Base-by-base conservation (phyloP, 2,329 filamentous ascomycete species). In the Diaporthe helianthi region DNA sequence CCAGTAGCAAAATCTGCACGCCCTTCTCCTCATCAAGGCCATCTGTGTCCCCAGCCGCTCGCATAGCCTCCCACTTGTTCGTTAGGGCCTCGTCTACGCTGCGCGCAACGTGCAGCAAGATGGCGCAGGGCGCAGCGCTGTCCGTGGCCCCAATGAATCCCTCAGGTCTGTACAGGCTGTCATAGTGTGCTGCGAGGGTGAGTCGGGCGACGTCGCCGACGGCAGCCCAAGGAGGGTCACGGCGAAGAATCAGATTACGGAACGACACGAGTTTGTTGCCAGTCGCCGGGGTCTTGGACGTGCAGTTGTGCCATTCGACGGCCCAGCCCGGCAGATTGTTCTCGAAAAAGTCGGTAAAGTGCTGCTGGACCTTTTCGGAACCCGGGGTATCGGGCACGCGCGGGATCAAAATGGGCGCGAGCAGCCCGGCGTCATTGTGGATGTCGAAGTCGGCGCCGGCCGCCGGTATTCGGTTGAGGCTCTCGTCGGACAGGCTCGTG, bases 121-220 rank as follows among this genome's bases (percentile, higher is more conserved):
- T 93, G 0, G 93, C 93, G 78, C 93, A 96, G 22, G 93, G 93
- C 12, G 89, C 93, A 0, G 93, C 93, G 73, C 91, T 93, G 77
- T 97, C 93, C 17, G 89, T 95, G 0, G 93, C 93, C 1, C 93
- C 93, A 61, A 97, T 92, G 76, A 96, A 97, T 0, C 91, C 92
- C 61, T 87, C 78, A 0, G 93, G 92, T 19, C 83, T 83, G 55
- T 90, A 83, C 80, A 93, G 93, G 77, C 88, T 92, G 76, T 97
- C 93, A 78, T 95, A 97, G 77, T 97, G 93, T 41, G 93, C 93
- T 10, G 93, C 93, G 60, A 97, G 83, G 4, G 92, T 93, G 73
- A 97, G 81, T 64, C 91, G 82, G 63, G 90, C 91, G 17, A 92
- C 87, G 76, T 94, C 88, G 0, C 93, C 93, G 0, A 84, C 81